phyloP scores from a whole-genome alignment of 495 filamentous ascomycete species.

The Annulohypoxylon bovei region DNA sequence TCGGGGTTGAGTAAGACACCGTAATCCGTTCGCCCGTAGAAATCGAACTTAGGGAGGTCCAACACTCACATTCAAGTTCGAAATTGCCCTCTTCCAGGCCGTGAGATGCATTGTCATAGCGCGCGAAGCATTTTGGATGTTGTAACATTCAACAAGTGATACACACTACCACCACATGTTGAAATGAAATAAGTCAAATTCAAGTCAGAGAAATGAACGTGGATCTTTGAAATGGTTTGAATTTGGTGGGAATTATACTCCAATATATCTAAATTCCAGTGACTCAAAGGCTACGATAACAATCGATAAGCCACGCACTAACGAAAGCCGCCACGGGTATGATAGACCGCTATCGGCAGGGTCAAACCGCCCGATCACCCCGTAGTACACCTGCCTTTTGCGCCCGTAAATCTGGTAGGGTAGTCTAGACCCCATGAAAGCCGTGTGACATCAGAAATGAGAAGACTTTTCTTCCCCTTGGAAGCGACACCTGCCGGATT shows the following conservation, averaged over 20 bases:
- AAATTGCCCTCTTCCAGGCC: constrained; percentile 46
- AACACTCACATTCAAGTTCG: constrained; percentile 44
- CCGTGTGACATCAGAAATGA: constrained; percentile 31
- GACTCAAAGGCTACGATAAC: constrained; percentile 31
- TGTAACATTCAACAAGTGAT: constrained; percentile 12
- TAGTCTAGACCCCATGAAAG: constrained; percentile 15
- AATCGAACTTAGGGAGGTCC: neutral
- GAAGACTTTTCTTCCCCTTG: constrained; percentile 28
- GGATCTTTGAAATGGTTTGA: neutral
- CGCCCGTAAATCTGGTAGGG: neutral
- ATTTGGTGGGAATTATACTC: constrained; percentile 10
- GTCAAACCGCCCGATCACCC: neutral
- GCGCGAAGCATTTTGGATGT: constrained; percentile 42
- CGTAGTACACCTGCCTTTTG: constrained; percentile 20
- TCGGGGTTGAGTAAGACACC: neutral
- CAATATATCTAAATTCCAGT: constrained; percentile 35
- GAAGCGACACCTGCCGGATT: constrained; percentile 30
- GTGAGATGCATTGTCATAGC: constrained; percentile 45
- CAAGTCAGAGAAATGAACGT: neutral
- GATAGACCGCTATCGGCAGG: constrained; percentile 38
- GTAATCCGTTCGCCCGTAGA: neutral
- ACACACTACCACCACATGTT: constrained; percentile 25
- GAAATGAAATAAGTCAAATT: neutral
- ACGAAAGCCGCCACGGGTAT: constrained; percentile 13
- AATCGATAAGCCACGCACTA: constrained; percentile 29